A percentile compares a stretch with the other conserved stretches of the same genome.
phyloP scores from a whole-genome alignment of 805 yeast genomes.

The Saccharomycopsis selenospora region DNA sequence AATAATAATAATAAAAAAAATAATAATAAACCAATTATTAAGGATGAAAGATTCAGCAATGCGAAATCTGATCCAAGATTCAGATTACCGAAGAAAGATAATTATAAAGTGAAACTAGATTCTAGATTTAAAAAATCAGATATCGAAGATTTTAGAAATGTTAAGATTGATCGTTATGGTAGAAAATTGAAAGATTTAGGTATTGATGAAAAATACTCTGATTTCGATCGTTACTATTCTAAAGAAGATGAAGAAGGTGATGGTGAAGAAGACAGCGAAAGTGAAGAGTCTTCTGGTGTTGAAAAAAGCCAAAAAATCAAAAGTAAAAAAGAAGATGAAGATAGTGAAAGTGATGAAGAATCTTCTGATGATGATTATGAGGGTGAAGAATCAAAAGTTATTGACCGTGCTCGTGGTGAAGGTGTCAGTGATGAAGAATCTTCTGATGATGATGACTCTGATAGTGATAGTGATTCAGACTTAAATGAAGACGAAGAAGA shows the following conservation, averaged over 20 bases:
- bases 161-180: conserved; percentile 82
- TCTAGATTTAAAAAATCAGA: conserved; percentile 67
- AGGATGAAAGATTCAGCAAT: conserved; percentile 70
- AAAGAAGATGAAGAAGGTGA: conserved; percentile 30
- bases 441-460: conserved; percentile 31
- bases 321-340: conserved; percentile 32
- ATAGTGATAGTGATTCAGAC: conserved; percentile 38
- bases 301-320: conserved; percentile 43
- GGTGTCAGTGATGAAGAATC: conserved; percentile 24
- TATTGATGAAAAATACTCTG: conserved; percentile 34
- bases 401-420: conserved; percentile 25
- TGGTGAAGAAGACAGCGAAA: conserved; percentile 19
- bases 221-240: conserved; percentile 61
- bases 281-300: conserved; percentile 42
- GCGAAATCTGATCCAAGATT: conserved; percentile 88
- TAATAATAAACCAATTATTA: conserved; percentile 33
- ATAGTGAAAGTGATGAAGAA: conserved; percentile 25
- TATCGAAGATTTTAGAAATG: conserved; percentile 49
- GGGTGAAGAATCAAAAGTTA: conserved; percentile 20
- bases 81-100: conserved; percentile 60
- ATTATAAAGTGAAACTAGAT: conserved; percentile 72
- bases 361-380: conserved; percentile 26
- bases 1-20: conserved; percentile 8
- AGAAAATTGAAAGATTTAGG: conserved; percentile 46
- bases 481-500: conserved; percentile 34